A percentile compares a stretch with the other conserved stretches of the same genome.
Conservation (phyloP, 2,329 filamentous ascomycete species). For the Diplodia seriata region DNA sequence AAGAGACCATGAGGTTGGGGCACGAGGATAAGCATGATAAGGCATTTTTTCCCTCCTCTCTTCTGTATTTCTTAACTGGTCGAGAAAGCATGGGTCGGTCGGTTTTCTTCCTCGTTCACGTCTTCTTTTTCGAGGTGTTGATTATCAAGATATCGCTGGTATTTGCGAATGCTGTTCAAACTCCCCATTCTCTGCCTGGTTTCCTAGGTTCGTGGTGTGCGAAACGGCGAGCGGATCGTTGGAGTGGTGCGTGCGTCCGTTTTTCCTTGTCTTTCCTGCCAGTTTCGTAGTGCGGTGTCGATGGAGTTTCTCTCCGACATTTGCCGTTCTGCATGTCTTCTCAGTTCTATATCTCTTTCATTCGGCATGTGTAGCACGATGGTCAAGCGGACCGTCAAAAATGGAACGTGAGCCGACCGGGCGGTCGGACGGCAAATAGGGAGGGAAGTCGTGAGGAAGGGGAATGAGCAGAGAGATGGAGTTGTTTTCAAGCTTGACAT, state of each 20-base stretch:
- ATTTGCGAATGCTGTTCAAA: conserved; percentile 3
- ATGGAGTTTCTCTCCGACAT: background rate
- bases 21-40: background rate
- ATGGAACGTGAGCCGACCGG: background rate
- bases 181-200: background rate
- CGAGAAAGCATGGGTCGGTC: background rate
- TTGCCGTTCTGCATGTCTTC: background rate
- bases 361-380: background rate
- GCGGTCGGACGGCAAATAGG: background rate
- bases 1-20: background rate
- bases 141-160: conserved; percentile 9
- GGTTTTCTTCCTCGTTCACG: background rate
- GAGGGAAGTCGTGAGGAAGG: background rate
- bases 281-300: background rate
- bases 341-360: background rate
- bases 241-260: background rate
- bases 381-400: background rate
- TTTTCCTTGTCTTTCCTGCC: background rate
- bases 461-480: background rate
- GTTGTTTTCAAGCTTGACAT: background rate
- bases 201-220: background rate
- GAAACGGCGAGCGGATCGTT: background rate
- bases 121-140: background rate
- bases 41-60: background rate
- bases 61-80: background rate